phyloP scores from a whole-genome alignment of 768 basidiomycete genomes.

The Lepiota brunneoincarnata region DNA sequence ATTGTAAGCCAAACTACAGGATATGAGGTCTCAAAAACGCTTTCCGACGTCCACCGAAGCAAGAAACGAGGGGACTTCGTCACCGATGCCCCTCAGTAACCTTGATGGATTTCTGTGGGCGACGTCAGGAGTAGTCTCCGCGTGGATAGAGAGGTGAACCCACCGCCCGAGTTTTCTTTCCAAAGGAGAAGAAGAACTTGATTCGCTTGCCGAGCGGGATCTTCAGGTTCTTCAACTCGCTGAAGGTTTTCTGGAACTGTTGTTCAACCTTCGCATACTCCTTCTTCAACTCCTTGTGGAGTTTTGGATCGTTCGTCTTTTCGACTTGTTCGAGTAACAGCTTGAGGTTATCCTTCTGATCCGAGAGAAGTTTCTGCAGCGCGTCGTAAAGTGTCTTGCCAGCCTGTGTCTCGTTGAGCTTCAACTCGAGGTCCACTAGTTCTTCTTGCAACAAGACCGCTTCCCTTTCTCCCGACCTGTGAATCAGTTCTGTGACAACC shows the following conservation, averaged over 20 bases:
- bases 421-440: constrained; percentile 24
- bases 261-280: constrained; percentile 1
- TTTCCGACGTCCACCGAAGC: neutral
- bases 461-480: constrained; percentile 11
- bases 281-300: constrained; percentile 3
- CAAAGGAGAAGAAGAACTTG: no score
- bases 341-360: constrained; percentile 18
- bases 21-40: no score
- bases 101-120: constrained; percentile 7
- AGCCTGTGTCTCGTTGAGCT: constrained; percentile 27
- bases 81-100: neutral
- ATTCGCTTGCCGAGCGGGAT: neutral
- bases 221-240: constrained; percentile 4
- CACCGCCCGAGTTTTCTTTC: no score
- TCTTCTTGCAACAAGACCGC: constrained; percentile 29
- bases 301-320: constrained; percentile 4
- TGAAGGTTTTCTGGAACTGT: constrained; percentile 7
- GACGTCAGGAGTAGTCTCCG: no score
- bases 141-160: no score
- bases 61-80: neutral
- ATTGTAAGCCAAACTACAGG: no score
- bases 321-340: neutral
- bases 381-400: constrained; percentile 24
- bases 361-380: constrained; percentile 23
- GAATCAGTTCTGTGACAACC: constrained; percentile 21